These are phyloP conservation scores for Syncephalastrum sp. DNA, from an alignment of 371 early-diverging fungal genomes.

Conservation along the genomic window DNA sequence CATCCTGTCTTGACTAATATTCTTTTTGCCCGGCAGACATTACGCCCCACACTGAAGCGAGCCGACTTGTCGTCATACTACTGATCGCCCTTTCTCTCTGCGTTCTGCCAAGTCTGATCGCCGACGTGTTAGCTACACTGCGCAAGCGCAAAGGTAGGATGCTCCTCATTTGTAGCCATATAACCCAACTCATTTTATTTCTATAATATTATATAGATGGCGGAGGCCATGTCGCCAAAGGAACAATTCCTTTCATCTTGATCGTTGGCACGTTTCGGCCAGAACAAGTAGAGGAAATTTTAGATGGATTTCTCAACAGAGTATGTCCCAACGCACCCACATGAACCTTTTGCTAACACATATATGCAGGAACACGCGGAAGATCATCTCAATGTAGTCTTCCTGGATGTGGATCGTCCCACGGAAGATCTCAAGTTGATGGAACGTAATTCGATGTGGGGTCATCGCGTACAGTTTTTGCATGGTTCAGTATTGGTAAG, in stretches of 20 bases:
- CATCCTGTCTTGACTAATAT: neutral
- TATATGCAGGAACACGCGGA: slow-evolving; percentile 39
- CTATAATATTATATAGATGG: slow-evolving; percentile 20
- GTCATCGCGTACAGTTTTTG: slow-evolving; percentile 37
- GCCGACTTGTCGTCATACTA: slow-evolving; percentile 65
- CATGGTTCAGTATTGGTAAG: slow-evolving; percentile 54
- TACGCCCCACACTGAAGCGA: slow-evolving; percentile 59
- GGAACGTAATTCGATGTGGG: slow-evolving; percentile 46
- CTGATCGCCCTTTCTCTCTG: slow-evolving; percentile 68
- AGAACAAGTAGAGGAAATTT: slow-evolving; percentile 54
- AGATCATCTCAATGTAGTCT: slow-evolving; percentile 52
- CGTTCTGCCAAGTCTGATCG: slow-evolving; percentile 60
- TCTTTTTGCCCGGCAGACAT: slow-evolving; percentile 47
- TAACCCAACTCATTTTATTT: neutral
- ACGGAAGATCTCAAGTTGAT: slow-evolving; percentile 49
- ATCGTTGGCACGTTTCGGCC: slow-evolving; percentile 61
- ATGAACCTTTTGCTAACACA: neutral
- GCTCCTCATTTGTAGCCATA: slow-evolving; percentile 5
- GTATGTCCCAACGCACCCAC: slow-evolving; percentile 30
- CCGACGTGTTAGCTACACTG: slow-evolving; percentile 56
- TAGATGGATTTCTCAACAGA: slow-evolving; percentile 61
- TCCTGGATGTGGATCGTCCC: slow-evolving; percentile 54
- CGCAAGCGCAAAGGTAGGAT: slow-evolving; percentile 44
- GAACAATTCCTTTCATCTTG: slow-evolving; percentile 57
- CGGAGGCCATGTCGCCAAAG: slow-evolving; percentile 46